A percentile compares a stretch with the other conserved stretches of the same genome.
phyloP scores from a whole-genome alignment of 176 grass and related monocot genomes.

The Triticum timopheevii region DNA sequence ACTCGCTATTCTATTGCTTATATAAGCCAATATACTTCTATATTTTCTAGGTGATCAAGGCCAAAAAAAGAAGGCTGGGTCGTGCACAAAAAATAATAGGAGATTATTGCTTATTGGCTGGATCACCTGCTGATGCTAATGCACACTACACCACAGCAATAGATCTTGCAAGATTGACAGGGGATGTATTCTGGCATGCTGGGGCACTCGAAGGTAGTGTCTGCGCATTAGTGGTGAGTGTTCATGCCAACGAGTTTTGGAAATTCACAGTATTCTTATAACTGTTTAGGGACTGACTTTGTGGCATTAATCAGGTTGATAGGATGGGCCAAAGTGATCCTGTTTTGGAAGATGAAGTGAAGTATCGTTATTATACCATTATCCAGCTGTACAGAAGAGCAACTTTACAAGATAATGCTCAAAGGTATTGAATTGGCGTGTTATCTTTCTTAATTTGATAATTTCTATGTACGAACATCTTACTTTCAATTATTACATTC shows the following conservation, averaged over 20 bases:
- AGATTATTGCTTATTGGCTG: constrained; percentile 94
- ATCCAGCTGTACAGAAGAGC: constrained; percentile 94
- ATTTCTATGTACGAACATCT: not conserved
- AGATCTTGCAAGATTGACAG: constrained; percentile 93
- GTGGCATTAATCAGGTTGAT: constrained; percentile 61
- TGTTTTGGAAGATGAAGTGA: constrained; percentile 96
- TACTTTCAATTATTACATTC: not conserved
- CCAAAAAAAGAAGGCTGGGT: constrained; percentile 93
- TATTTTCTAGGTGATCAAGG: constrained; percentile 82
- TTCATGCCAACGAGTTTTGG: not conserved
- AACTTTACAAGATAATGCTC: constrained; percentile 97
- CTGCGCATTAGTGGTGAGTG: constrained; percentile 81
- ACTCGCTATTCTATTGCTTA: constrained; percentile 38
- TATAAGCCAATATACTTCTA: constrained; percentile 31
- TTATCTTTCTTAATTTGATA: not conserved
- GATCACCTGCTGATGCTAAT: constrained; percentile 94
- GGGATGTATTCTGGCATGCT: constrained; percentile 99
- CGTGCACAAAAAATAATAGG: constrained; percentile 97
- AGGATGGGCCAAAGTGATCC: constrained; percentile 73
- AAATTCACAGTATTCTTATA: not conserved
- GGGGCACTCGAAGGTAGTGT: constrained; percentile 97
- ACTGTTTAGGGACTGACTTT: constrained; percentile 20
- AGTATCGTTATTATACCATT: constrained; percentile 92
- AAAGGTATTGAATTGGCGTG: constrained; percentile 48
- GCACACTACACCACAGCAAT: constrained; percentile 97